Percentiles rank a stretch among this genome's conserved stretches.
Evolutionary conservation across 148 eudicot species (phyloP).

Genomic region (Nyssa sinensis): DNA sequence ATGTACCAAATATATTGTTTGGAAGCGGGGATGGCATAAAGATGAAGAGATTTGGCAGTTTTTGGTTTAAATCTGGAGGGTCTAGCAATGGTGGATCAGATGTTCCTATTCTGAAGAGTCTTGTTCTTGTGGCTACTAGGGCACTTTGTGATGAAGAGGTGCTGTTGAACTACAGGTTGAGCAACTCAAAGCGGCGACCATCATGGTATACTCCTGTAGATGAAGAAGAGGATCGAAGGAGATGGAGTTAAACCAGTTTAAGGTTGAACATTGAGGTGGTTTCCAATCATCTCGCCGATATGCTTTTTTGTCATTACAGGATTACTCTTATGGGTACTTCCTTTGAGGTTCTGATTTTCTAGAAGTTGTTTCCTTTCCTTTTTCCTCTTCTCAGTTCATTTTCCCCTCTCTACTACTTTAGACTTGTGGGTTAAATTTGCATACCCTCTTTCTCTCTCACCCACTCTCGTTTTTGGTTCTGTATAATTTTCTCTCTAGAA

Average conservation of each 20-base stretch:
- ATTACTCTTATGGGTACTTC: no score
- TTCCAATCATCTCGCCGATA: no score
- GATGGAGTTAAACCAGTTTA: conserved; percentile 59
- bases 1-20: conserved; percentile 71
- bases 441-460: no score
- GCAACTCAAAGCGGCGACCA: conserved; percentile 76
- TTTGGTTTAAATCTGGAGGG: conserved; percentile 78
- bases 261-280: not conserved
- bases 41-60: conserved; percentile 82
- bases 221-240: conserved; percentile 87
- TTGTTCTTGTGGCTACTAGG: conserved; percentile 81
- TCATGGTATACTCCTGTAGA: conserved; percentile 88
- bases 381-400: not conserved
- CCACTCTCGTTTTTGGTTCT: no score
- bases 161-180: conserved; percentile 77
- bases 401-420: no score
- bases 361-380: no score
- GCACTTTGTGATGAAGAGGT: conserved; percentile 69
- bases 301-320: not conserved
- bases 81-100: conserved; percentile 34
- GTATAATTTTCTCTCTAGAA: no score
- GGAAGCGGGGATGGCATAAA: conserved; percentile 57
- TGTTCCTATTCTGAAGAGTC: conserved; percentile 57
- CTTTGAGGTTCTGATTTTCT: not conserved
- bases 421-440: no score